Conservation (phyloP, 2,329 filamentous ascomycete species). For the Alternaria incomplexa region DNA sequence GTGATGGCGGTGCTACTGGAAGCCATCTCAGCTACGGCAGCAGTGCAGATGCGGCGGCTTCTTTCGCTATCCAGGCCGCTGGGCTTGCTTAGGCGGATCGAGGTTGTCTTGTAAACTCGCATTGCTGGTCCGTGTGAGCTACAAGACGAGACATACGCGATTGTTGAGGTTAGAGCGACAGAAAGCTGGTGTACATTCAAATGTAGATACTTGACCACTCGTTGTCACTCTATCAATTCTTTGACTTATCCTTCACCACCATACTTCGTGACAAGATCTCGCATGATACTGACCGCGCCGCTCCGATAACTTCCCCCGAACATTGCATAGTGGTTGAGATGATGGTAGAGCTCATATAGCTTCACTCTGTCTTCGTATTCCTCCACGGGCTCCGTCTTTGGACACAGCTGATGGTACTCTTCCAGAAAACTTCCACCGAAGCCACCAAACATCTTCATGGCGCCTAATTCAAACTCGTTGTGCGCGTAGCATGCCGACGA, state of each 20-base stretch:
- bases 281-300: constrained; percentile 82
- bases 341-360: constrained; percentile 90
- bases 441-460: constrained; percentile 96
- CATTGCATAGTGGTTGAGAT: constrained; percentile 85
- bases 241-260: constrained; percentile 32
- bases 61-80: constrained; percentile 32
- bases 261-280: constrained; percentile 74
- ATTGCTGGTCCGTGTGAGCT: neutral
- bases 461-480: constrained; percentile 87
- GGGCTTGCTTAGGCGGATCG: constrained; percentile 20
- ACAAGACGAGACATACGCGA: neutral
- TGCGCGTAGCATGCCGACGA: constrained; percentile 83
- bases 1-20: constrained; percentile 32
- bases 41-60: constrained; percentile 33
- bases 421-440: constrained; percentile 74
- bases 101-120: neutral
- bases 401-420: constrained; percentile 77
- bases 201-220: constrained; percentile 11
- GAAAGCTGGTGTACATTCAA: neutral
- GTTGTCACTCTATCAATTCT: neutral
- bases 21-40: constrained; percentile 40
- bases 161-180: no score
- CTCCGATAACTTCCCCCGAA: constrained; percentile 81
- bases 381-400: constrained; percentile 77
- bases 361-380: constrained; percentile 85